These are phyloP conservation scores for Turnera subulata DNA, from an alignment of 345 rosid genomes.

Conservation along the genomic window DNA sequence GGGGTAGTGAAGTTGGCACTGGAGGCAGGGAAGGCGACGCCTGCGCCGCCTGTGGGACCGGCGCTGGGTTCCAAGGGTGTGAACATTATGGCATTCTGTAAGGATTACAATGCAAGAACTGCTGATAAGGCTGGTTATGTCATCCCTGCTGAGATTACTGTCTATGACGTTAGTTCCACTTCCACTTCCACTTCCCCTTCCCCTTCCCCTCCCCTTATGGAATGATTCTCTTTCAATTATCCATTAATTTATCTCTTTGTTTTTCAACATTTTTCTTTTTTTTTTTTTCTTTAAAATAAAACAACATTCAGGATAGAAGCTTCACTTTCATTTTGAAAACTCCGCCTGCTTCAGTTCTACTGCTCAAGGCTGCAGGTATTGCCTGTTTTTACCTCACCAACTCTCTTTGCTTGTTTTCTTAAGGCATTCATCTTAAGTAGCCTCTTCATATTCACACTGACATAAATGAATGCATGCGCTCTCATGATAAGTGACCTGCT, in stretches of 20 bases:
- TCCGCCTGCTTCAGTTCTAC: slow-evolving; percentile 91
- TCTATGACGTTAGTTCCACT: slow-evolving; percentile 68
- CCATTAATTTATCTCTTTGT: neutral
- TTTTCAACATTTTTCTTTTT: neutral
- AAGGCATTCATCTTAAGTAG: no score
- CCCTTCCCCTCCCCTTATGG: no score
- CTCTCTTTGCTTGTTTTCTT: no score
- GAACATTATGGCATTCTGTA: slow-evolving; percentile 88
- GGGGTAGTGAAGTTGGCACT: slow-evolving; percentile 82
- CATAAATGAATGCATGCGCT: no score
- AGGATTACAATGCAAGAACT: slow-evolving; percentile 94
- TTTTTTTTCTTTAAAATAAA: no score
- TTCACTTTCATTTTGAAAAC: slow-evolving; percentile 94
- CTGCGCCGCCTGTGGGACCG: slow-evolving; percentile 94
- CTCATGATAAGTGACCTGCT: no score
- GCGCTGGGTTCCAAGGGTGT: slow-evolving; percentile 90
- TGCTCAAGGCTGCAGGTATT: slow-evolving; percentile 91
- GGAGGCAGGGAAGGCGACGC: slow-evolving; percentile 95
- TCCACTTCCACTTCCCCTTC: no score
- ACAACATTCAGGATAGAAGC: slow-evolving; percentile 79
- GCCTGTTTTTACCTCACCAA: no score
- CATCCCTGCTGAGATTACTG: slow-evolving; percentile 95
- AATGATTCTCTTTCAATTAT: no score
- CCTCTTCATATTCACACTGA: no score
- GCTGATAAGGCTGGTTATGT: slow-evolving; percentile 93